These are phyloP conservation scores for Diplodia scrobiculata DNA, from an alignment of 2,329 filamentous ascomycete genomes.

Conservation along the genomic window DNA sequence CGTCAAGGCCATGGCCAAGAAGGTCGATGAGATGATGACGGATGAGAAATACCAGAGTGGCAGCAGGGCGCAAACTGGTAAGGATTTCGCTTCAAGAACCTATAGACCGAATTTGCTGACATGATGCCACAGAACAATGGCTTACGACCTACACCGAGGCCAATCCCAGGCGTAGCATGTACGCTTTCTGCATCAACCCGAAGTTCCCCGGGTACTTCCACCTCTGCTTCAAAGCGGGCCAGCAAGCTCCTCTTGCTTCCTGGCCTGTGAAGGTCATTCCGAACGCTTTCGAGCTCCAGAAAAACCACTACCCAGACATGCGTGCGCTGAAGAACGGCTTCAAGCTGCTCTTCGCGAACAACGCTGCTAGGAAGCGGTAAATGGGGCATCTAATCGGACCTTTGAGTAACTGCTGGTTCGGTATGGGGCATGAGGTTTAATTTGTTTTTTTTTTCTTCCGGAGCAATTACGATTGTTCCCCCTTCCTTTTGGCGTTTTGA, in stretches of 20 bases:
- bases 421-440: not conserved
- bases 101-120: slow-evolving; percentile 27
- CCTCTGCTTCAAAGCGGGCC: slow-evolving; percentile 92
- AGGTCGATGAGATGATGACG: slow-evolving; percentile 93
- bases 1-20: slow-evolving; percentile 95
- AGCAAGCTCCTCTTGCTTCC: slow-evolving; percentile 69
- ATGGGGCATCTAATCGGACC: not conserved
- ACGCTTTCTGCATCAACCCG: slow-evolving; percentile 91
- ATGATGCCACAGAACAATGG: slow-evolving; percentile 74
- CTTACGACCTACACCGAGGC: slow-evolving; percentile 93
- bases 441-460: not conserved
- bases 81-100: slow-evolving; percentile 45
- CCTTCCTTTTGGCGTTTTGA: slow-evolving; percentile 16
- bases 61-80: slow-evolving; percentile 81
- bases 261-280: slow-evolving; percentile 91
- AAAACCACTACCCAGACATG: slow-evolving; percentile 91
- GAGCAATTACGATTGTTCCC: slow-evolving; percentile 1
- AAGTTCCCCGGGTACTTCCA: slow-evolving; percentile 93
- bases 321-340: slow-evolving; percentile 94
- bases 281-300: slow-evolving; percentile 87
- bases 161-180: slow-evolving; percentile 89
- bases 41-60: slow-evolving; percentile 91
- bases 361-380: slow-evolving; percentile 21
- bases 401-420: not conserved
- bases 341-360: slow-evolving; percentile 74